phyloP scores from a whole-genome alignment of 192 early-diverging fungal genomes.

The Umbelopsis sp. region DNA sequence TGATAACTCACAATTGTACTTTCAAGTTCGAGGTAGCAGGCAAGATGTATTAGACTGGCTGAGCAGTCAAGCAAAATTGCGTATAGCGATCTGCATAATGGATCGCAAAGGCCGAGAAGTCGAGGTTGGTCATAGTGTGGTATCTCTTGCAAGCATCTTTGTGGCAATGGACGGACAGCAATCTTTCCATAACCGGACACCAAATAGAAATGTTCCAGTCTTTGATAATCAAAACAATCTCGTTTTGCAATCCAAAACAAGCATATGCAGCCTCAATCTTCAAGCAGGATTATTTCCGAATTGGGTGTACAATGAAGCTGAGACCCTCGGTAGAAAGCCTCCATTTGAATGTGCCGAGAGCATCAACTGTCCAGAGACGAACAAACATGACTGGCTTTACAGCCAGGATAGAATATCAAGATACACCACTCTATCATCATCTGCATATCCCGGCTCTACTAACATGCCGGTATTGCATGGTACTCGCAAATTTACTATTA shows the following conservation, averaged over 20 bases:
- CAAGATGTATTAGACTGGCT: background rate
- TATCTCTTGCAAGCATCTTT: background rate
- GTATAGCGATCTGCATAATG: background rate
- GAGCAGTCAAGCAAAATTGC: background rate
- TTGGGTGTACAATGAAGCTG: slow-evolving; percentile 10
- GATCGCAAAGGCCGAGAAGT: background rate
- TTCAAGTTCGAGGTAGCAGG: background rate
- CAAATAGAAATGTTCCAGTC: background rate
- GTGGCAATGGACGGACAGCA: background rate
- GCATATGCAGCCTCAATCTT: background rate
- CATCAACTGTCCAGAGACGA: background rate
- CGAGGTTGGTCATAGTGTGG: background rate
- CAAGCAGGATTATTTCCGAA: slow-evolving; percentile 1
- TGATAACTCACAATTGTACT: background rate
- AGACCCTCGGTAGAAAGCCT: background rate
- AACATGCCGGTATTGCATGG: no score
- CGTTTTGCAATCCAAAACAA: slow-evolving; percentile 7
- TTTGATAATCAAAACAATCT: background rate
- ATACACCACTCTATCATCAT: no score
- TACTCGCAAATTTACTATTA: no score
- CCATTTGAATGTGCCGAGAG: background rate
- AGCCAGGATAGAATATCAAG: no score
- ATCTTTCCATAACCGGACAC: background rate
- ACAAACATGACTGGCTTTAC: background rate
- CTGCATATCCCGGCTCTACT: no score